phyloP scores from a whole-genome alignment of 331 rosid genomes.

The Rosa hybrid region DNA sequence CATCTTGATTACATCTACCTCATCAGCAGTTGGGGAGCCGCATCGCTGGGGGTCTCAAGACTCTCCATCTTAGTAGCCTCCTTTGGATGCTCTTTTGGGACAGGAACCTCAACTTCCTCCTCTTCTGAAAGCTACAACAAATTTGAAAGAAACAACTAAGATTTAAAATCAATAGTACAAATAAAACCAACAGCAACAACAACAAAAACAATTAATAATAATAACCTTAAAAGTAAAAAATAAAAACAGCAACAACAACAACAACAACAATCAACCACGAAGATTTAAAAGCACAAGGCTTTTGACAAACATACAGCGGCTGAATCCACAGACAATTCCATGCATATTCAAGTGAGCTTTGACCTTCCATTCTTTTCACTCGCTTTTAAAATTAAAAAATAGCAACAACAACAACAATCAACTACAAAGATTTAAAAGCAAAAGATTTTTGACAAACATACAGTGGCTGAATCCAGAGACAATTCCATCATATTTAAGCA shows the following conservation, averaged over 20 bases:
- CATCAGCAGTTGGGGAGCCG: slow-evolving; percentile 42
- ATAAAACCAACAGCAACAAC: too few species aligned
- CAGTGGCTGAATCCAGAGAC: slow-evolving; percentile 63
- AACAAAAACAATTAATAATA: too few species aligned
- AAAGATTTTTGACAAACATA: slow-evolving; percentile 38
- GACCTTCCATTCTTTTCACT: slow-evolving; percentile 68
- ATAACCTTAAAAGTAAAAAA: too few species aligned
- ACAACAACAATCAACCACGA: background rate
- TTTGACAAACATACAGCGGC: slow-evolving; percentile 64
- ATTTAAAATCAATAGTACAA: too few species aligned
- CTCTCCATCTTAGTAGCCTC: slow-evolving; percentile 72
- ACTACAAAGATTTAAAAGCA: background rate
- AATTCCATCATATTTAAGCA: slow-evolving; percentile 72
- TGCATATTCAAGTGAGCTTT: slow-evolving; percentile 74
- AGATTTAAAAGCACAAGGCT: too few species aligned
- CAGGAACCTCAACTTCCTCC: slow-evolving; percentile 77
- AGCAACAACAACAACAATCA: background rate
- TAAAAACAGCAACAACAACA: background rate
- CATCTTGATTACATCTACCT: slow-evolving; percentile 59
- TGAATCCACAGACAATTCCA: slow-evolving; percentile 73
- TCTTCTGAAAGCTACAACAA: slow-evolving; percentile 69
- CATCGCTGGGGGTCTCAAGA: slow-evolving; percentile 54
- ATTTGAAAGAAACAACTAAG: background rate
- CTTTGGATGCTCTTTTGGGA: slow-evolving; percentile 50
- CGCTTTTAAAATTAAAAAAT: slow-evolving; percentile 29